Percentiles rank a stretch among this genome's conserved stretches.
Evolutionary conservation across 176 grass and related monocot genomes (phyloP).

Genomic region (Ensete ventricosum): DNA sequence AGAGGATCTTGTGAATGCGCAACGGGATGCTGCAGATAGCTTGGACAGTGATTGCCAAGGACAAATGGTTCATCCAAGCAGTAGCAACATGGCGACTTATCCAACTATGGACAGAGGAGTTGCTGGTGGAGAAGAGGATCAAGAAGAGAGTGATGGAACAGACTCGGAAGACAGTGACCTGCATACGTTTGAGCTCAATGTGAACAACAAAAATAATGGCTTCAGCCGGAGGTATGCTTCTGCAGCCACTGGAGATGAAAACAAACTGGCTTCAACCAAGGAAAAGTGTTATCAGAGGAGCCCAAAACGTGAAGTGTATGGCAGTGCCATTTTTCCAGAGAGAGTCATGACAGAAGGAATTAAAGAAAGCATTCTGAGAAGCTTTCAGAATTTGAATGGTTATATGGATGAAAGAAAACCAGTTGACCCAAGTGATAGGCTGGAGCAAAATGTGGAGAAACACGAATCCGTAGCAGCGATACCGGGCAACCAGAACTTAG

Average conservation of each 20-base stretch:
- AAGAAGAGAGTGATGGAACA: constrained; percentile 8
- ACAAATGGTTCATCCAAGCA: constrained; percentile 20
- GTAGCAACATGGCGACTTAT: neutral
- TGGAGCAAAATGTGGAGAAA: neutral
- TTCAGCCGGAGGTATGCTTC: constrained; percentile 36
- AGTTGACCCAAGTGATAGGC: neutral
- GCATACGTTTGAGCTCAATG: constrained; percentile 75
- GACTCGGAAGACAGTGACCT: constrained; percentile 58
- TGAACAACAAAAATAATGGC: constrained; percentile 43
- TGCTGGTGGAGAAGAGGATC: constrained; percentile 10
- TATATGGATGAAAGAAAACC: neutral
- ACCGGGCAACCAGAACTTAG: neutral
- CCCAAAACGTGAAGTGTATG: neutral
- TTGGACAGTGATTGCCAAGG: neutral
- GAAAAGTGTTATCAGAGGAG: constrained; percentile 1
- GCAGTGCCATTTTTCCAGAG: neutral
- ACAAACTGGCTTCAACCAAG: neutral
- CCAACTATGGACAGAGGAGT: neutral
- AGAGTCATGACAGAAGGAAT: neutral
- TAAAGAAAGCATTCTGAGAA: neutral
- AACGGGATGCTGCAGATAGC: neutral
- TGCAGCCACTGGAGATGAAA: constrained; percentile 13
- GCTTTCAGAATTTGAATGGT: neutral
- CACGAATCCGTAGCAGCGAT: neutral
- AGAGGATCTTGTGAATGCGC: neutral